These are phyloP conservation scores for Saraca asoca DNA, from an alignment of 331 rosid species.

Conservation along the genomic window DNA sequence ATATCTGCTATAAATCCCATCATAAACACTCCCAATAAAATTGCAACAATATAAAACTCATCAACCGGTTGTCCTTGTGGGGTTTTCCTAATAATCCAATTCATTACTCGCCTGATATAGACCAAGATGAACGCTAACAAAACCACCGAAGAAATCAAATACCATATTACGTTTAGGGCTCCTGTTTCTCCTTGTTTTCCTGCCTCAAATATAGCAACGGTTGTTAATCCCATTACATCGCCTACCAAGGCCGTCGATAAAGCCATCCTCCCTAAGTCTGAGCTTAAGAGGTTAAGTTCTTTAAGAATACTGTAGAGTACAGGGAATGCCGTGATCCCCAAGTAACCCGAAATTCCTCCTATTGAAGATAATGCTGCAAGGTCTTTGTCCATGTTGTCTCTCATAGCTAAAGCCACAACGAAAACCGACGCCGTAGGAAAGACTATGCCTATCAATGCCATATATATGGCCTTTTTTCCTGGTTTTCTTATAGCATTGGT, in stretches of 20 bases:
- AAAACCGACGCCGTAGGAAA: conserved; percentile 36
- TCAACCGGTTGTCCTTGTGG: conserved; percentile 57
- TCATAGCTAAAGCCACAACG: conserved; percentile 36
- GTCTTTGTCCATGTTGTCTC: conserved; percentile 56
- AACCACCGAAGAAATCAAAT: conserved; percentile 27
- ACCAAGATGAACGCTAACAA: background rate
- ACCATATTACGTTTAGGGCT: conserved; percentile 43
- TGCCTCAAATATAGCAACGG: conserved; percentile 52
- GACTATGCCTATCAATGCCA: conserved; percentile 38
- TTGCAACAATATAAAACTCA: conserved; percentile 37
- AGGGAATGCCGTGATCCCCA: conserved; percentile 61
- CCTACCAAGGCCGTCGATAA: conserved; percentile 51
- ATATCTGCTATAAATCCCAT: conserved; percentile 58
- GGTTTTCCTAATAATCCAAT: conserved; percentile 39
- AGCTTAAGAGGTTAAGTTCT: conserved; percentile 76
- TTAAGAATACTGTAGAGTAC: conserved; percentile 46
- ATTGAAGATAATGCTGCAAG: conserved; percentile 48
- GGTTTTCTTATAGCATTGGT: conserved; percentile 36
- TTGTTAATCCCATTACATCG: conserved; percentile 41
- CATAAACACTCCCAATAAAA: conserved; percentile 46
- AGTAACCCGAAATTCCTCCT: conserved; percentile 43
- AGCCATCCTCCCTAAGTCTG: conserved; percentile 61
- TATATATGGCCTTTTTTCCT: conserved; percentile 46
- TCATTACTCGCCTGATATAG: conserved; percentile 36
- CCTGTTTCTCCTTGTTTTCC: conserved; percentile 45